Conservation (phyloP, 2,329 filamentous ascomycete genomes). For the Sporothrix euskadiensis region DNA sequence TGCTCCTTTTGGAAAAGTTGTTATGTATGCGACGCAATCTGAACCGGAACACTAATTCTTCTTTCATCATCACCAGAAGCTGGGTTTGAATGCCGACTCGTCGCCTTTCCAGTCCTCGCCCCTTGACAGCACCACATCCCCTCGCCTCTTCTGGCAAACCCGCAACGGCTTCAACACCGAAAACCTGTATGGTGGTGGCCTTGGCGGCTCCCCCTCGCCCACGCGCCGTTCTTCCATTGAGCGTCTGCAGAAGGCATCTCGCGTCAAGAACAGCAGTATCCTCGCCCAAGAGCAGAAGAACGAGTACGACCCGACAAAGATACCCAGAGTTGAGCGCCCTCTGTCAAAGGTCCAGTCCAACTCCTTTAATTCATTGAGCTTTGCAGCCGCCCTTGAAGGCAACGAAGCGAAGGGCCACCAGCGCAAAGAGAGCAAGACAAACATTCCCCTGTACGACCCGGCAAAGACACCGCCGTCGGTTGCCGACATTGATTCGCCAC, state of each 20-base stretch:
- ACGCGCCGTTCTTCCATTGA: constrained; percentile 89
- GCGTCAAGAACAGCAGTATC: constrained; percentile 98
- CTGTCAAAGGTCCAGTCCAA: constrained; percentile 75
- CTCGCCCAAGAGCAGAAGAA: constrained; percentile 89
- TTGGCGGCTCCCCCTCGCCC: constrained; percentile 65
- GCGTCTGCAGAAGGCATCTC: constrained; percentile 88
- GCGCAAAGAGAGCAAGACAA: constrained; percentile 60
- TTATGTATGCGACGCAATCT: background rate
- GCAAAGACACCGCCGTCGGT: constrained; percentile 47
- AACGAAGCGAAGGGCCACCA: constrained; percentile 49
- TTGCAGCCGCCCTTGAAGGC: constrained; percentile 51
- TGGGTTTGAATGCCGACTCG: constrained; percentile 68
- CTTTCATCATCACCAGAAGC: constrained; percentile 53
- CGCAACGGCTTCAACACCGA: constrained; percentile 66
- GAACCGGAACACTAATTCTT: background rate
- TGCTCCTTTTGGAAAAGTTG: background rate
- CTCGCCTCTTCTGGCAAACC: constrained; percentile 89
- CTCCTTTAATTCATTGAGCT: constrained; percentile 61
- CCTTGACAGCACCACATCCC: constrained; percentile 66
- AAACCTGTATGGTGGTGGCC: constrained; percentile 65
- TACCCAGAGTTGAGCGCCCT: constrained; percentile 79
- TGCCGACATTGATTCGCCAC: constrained; percentile 9
- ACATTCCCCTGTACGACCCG: constrained; percentile 59
- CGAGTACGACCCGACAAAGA: constrained; percentile 81
- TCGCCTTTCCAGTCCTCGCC: constrained; percentile 87